Evolutionary conservation across 495 filamentous ascomycete genomes (phyloP), one percentile per base, ranked within the genome.

Genomic region (Penicillium longicatenatum): DNA sequence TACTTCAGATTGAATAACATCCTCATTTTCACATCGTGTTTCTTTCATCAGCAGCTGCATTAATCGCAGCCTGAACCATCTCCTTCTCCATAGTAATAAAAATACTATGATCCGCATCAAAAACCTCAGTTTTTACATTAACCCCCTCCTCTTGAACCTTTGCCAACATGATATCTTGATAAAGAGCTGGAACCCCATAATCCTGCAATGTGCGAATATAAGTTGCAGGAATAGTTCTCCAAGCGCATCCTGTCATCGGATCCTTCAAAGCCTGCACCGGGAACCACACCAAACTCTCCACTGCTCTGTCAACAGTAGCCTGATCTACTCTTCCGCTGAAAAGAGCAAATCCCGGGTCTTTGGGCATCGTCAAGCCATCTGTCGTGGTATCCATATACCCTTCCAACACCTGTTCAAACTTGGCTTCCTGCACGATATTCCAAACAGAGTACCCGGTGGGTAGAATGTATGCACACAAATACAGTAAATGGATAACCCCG

Each of bases 401-500:
- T 10, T 50, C 41, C 56, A 52, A 68, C 4, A 69, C 39, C 6
- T 55, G n/a, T n/a, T 60, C 56, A 41, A 65, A 46, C 29, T 62
- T 57, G 2, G 67, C 54, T 43, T 70, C 61, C 30, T 60, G 48
- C 0, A 70, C 52, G 8, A 69, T 61, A 24, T 62, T 64, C 24
- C 52, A 59, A 1, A 69, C 47, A 5, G 52, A 50, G 2, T 22
- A 44, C 2, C 70, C 67, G 0, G 63, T 61, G 24, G 50, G 53
- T 7, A 72, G 51, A n/a, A 75, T 68, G 39, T 73, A 76, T 0
- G 65, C 74, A 48, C 66, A 66, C 5, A 77, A 63, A 55, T 76
- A 78, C 24, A 79, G 57, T 7, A 78, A 46, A 22, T 74, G 63
- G n/a, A 68, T 65, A 17, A 80, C 65, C 5, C 77, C 76, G 6